Evolutionary conservation across 2,329 filamentous ascomycete genomes (phyloP).

Genomic region (Fonsecaea monophora): DNA sequence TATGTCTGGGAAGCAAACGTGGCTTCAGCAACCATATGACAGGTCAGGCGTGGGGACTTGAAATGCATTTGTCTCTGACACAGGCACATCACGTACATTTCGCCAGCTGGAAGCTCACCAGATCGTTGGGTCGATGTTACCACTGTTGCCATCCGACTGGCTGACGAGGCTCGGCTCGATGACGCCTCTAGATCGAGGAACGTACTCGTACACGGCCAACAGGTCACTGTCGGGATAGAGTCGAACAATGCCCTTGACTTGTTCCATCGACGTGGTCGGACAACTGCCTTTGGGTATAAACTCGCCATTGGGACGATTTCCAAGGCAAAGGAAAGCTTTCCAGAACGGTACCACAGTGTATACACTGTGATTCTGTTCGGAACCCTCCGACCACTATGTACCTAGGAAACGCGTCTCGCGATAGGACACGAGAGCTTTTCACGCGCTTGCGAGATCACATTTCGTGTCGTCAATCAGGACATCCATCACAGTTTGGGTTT

Average conservation of each 20-base stretch:
- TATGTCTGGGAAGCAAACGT: slow-evolving; percentile 11
- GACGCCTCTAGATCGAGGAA: slow-evolving; percentile 13
- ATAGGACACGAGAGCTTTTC: background rate
- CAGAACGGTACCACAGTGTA: background rate
- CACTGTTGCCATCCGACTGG: slow-evolving; percentile 35
- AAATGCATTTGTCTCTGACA: slow-evolving; percentile 25
- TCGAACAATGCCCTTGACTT: background rate
- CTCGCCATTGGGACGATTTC: slow-evolving; percentile 3
- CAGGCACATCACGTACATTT: slow-evolving; percentile 5
- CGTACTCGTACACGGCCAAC: slow-evolving; percentile 10
- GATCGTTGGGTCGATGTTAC: slow-evolving; percentile 32
- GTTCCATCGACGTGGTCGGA: background rate
- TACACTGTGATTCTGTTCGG: background rate
- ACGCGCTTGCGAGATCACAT: background rate
- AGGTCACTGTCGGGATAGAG: background rate
- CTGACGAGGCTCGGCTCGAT: slow-evolving; percentile 23
- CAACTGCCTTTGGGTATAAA: slow-evolving; percentile 1
- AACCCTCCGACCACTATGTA: background rate
- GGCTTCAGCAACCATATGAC: slow-evolving; percentile 19
- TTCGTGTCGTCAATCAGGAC: background rate
- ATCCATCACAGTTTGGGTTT: background rate
- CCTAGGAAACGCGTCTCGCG: background rate
- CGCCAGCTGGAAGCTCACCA: slow-evolving; percentile 28
- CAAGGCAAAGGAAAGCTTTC: slow-evolving; percentile 1
- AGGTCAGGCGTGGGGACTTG: slow-evolving; percentile 26